Conservation (phyloP, 192 early-diverging fungal species). For the Jimgerdemannia flammicorona region DNA sequence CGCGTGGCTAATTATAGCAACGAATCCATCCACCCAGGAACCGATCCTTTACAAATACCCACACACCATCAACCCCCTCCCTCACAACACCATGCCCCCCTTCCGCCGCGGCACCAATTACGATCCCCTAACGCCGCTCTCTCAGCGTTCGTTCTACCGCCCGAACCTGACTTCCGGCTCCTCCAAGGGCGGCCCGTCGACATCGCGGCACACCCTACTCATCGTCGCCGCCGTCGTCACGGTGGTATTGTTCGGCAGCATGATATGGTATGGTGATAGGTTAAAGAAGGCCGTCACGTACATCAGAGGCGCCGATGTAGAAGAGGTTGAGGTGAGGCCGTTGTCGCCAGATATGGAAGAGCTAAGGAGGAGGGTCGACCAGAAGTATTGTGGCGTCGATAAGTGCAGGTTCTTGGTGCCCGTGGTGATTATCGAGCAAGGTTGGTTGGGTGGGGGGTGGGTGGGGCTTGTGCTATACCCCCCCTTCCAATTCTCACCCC, state of each 20-base stretch:
- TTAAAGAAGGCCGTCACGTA: not conserved
- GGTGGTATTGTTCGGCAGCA: not conserved
- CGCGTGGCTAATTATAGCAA: too few relatives aligned
- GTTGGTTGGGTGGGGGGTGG: not conserved
- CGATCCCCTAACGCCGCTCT: not conserved
- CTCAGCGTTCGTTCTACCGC: not conserved
- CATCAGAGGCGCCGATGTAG: too few relatives aligned
- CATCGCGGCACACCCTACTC: not conserved
- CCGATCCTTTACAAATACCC: too few relatives aligned
- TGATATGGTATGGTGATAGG: not conserved
- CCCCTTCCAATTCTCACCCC: not conserved
- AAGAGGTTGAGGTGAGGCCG: too few relatives aligned
- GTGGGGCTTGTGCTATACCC: not conserved
- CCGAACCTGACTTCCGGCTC: not conserved
- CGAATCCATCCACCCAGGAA: too few relatives aligned
- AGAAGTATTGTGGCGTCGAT: not conserved
- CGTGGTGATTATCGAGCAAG: slow-evolving; percentile 5
- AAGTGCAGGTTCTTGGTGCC: slow-evolving; percentile 2
- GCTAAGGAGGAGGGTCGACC: not conserved
- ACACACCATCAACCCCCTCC: too few relatives aligned
- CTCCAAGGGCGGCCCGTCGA: not conserved
- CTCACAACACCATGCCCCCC: not conserved
- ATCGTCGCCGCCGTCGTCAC: not conserved
- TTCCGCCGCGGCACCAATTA: not conserved
- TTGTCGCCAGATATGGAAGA: not conserved